Conservation (phyloP, 176 grass and related monocot species). For the Avena eriantha region DNA sequence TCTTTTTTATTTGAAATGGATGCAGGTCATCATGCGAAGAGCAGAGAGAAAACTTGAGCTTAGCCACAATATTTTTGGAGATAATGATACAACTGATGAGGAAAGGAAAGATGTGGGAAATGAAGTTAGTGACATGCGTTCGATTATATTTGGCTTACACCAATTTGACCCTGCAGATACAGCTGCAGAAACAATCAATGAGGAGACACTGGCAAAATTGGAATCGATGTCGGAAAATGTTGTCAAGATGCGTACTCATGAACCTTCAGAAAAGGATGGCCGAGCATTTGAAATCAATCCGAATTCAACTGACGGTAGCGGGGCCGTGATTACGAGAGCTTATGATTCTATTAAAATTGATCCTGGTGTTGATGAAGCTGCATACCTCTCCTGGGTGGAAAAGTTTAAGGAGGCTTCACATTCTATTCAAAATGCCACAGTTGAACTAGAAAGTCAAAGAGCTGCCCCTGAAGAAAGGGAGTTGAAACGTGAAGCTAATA, state of each 20-base stretch:
- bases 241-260: slow-evolving; percentile 69
- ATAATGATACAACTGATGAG: slow-evolving; percentile 53
- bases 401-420: slow-evolving; percentile 80
- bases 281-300: slow-evolving; percentile 79
- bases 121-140: slow-evolving; percentile 77
- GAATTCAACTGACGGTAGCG: slow-evolving; percentile 44
- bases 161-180: slow-evolving; percentile 65
- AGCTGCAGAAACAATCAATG: slow-evolving; percentile 47
- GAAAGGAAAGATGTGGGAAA: slow-evolving; percentile 55
- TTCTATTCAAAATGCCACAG: slow-evolving; percentile 55
- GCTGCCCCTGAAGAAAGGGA: slow-evolving; percentile 60
- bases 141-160: slow-evolving; percentile 81
- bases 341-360: slow-evolving; percentile 68
- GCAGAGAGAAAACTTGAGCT: slow-evolving; percentile 91
- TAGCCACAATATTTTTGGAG: slow-evolving; percentile 72
- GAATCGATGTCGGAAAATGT: slow-evolving; percentile 80
- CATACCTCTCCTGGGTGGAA: slow-evolving; percentile 86
- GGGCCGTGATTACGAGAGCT: slow-evolving; percentile 42
- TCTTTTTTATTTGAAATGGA: slow-evolving; percentile 18
- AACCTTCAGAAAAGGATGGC: slow-evolving; percentile 59
- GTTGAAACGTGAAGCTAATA: slow-evolving; percentile 70
- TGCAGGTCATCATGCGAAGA: slow-evolving; percentile 96
- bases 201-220: slow-evolving; percentile 58
- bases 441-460: slow-evolving; percentile 62
- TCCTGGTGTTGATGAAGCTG: slow-evolving; percentile 68